Base-by-base conservation (phyloP, 257 asterid species). In the Nicotiana paniculata region DNA sequence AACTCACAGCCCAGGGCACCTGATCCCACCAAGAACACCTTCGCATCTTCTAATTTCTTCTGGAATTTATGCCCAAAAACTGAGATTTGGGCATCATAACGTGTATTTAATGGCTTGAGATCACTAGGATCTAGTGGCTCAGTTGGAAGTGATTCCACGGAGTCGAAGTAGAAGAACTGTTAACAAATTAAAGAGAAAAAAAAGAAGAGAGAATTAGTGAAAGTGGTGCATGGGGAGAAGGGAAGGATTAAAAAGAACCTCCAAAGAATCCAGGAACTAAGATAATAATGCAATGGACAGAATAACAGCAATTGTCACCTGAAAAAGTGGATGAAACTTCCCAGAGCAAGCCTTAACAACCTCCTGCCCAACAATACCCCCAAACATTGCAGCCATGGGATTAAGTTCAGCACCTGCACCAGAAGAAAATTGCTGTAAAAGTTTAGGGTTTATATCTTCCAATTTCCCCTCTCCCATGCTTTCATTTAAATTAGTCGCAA, bases 381-480 rank as follows among this genome's bases (percentile, higher is more conserved):
- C 98, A 85, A 93, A 95, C 93, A 95, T 95, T 88, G 97, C 98
- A 86, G 98, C 97, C 97, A 95, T 92, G 69, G 98, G 98, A 84
- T 93, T 95, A 82, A 95, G 90, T 57, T 93, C 95, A 61, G 98
- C 98, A 69, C 97, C 92, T 37, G 97, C 92, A 81, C 98, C 98
- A 88, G 88, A 92, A 81, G 97, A 92, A 82, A 95, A 95, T 57
- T 92, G 90, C 80, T 85, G 88, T 81, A 95, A 84, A 83, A 95
- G 95, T 82, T 90, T 92, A 28, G 93, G 93, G 81, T 92, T 90
- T 62, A 95, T 89, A 84, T 90, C 97, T 18, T 88, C 93, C 87
- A 95, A 83, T 72, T 93, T 93, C 33, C 85, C 91, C 83, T 91
- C 93, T 57, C 93, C 98, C 76, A 76, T 85, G 81, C 89, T 86